Evolutionary conservation across 2,329 filamentous ascomycete genomes (phyloP).

Genomic region (Dactylonectria estremocensis): DNA sequence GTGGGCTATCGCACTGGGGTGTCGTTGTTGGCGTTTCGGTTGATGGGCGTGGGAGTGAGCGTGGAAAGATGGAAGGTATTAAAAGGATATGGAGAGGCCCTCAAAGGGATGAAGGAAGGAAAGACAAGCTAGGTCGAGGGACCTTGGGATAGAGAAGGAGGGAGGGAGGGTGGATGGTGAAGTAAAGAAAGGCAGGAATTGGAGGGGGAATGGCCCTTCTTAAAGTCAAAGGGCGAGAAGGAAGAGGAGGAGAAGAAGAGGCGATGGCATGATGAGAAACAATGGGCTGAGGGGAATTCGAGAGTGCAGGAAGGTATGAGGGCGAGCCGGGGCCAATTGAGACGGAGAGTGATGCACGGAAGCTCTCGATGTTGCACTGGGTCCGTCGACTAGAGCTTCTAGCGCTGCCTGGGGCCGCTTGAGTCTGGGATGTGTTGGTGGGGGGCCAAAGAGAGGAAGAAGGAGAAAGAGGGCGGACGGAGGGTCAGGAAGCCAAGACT

Average conservation of each 20-base stretch:
- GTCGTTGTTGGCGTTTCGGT: conserved; percentile 12
- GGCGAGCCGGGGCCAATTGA: conserved; percentile 4
- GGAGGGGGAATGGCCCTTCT: conserved; percentile 34
- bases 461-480: background rate
- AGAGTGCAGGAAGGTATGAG: background rate
- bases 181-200: conserved; percentile 26
- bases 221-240: conserved; percentile 35
- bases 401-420: conserved; percentile 21
- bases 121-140: conserved; percentile 36
- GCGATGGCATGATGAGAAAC: conserved; percentile 29
- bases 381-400: conserved; percentile 29
- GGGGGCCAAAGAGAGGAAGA: conserved; percentile 17
- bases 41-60: background rate
- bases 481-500: conserved; percentile 34
- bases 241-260: conserved; percentile 19
- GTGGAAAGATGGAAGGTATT: conserved; percentile 5
- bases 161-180: background rate
- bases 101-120: conserved; percentile 22
- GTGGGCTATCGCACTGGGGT: conserved; percentile 29
- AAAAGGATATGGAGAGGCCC: conserved; percentile 8
- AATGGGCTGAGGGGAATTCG: conserved; percentile 28
- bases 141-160: conserved; percentile 31
- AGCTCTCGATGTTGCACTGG: conserved; percentile 30
- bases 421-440: conserved; percentile 15
- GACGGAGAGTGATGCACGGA: conserved; percentile 15